Base-by-base conservation (phyloP, 345 rosid species). In the Triadica sebifera region DNA sequence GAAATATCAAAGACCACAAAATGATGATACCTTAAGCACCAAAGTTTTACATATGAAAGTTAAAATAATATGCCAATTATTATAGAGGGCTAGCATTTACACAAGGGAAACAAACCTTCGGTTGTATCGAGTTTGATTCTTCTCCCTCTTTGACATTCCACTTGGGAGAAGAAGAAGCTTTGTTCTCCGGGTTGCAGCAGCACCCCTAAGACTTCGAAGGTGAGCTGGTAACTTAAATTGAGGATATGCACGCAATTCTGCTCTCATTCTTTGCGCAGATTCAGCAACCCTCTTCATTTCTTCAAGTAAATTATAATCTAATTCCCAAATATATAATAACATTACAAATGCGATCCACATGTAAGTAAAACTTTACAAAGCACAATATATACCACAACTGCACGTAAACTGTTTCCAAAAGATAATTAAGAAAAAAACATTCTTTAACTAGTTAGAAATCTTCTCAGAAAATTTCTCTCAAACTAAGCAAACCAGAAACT, bases 281-380 rank as follows among this genome's bases (percentile, higher is more conserved):
- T 94, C 98, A 8, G 96, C 83, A 1, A 85, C 89, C 80, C 97
- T 89, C 85, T 86, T 94, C 46, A 83, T 84, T 70, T 94, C 93
- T 79, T 94, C 98, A 13, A 94, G 91, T 85, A 94, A 67, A 71
- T 84, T 86, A 81, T 92, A 94, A 74, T 94, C 98, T 94, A 73
- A 5, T 8, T 0, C 39, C 4, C 24, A 16, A 41, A 49, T 17
- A 2, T 22, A 55, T 50, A 41, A 71, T 19, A 39, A 20, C 39
- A 56, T 1, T 59, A 22, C 47, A n/a, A 62, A 49, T 70, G 7
- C 15, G 16, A 29, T 39, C 50, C 17, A 47, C 17, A 66, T 45
- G 8, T 25, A 3, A 56, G 47, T 17, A 60, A 22, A 29, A 78
- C 53, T 16, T n/a, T 12, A n/a, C 17, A 19, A 38, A 29, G 5